Evolutionary conservation across 139 green algal genomes (phyloP).

Genomic region (Chlorella sp.): DNA sequence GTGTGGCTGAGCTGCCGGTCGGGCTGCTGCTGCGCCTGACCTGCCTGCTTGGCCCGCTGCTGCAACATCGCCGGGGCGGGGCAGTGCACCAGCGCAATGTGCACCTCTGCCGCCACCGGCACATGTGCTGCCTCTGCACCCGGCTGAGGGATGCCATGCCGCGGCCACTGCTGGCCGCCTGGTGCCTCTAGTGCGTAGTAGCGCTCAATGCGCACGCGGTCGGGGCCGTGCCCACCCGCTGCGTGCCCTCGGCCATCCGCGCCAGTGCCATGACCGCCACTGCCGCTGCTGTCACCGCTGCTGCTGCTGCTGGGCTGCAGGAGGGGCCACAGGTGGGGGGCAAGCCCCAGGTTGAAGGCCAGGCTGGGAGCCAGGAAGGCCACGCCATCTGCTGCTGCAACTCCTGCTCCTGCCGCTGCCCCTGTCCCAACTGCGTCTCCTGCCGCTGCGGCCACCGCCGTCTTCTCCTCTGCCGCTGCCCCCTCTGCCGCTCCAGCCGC

Average conservation of each 20-base stretch:
- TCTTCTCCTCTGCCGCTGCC: background rate
- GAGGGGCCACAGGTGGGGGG: slow-evolving; percentile 34
- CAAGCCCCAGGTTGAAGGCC: slow-evolving; percentile 42
- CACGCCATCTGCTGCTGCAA: background rate
- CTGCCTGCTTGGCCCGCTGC: background rate
- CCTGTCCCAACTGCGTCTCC: background rate
- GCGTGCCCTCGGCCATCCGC: no score
- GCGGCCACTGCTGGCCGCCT: background rate
- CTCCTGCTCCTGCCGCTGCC: background rate
- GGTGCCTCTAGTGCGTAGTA: no score
- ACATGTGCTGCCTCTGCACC: background rate
- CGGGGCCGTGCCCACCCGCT: no score
- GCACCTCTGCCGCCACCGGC: slow-evolving; percentile 24
- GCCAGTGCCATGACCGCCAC: background rate
- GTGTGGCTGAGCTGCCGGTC: background rate
- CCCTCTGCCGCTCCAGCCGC: background rate
- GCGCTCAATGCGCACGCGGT: no score
- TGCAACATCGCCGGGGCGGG: slow-evolving; percentile 7
- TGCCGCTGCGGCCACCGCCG: background rate
- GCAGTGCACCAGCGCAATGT: slow-evolving; percentile 27
- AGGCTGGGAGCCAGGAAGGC: slow-evolving; percentile 36
- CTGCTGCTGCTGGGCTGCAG: background rate
- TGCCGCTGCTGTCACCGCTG: background rate
- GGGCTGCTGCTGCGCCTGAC: background rate
- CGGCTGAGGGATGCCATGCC: slow-evolving; percentile 17